These are phyloP conservation scores for Bipolaris bicolor DNA, from an alignment of 2,329 filamentous ascomycete genomes.

Conservation along the genomic window DNA sequence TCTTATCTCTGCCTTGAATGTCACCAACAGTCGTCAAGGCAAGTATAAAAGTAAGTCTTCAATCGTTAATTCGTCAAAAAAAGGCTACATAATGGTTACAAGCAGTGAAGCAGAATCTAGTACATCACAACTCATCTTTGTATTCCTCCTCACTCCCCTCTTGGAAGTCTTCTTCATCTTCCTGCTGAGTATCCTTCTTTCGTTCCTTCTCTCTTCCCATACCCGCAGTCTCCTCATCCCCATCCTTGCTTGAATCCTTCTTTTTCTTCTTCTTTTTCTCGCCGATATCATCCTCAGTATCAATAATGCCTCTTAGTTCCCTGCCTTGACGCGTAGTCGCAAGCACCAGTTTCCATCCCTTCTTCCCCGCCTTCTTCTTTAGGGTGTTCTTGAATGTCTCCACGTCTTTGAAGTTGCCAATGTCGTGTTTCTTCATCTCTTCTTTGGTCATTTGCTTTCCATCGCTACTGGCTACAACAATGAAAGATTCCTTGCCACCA, in stretches of 20 bases:
- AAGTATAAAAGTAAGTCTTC: not conserved
- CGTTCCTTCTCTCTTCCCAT: not conserved
- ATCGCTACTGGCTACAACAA: conserved; percentile 63
- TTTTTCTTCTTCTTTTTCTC: conserved; percentile 35
- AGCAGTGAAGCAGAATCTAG: not conserved
- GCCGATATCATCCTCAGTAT: conserved; percentile 62
- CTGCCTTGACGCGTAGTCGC: conserved; percentile 70
- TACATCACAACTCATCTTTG: conserved; percentile 46
- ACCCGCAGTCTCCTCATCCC: conserved; percentile 27
- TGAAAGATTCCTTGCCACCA: conserved; percentile 60
- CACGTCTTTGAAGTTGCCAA: conserved; percentile 67
- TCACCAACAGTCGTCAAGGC: not conserved
- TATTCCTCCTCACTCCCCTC: conserved; percentile 51
- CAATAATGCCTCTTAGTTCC: conserved; percentile 74
- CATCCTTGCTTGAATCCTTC: conserved; percentile 55
- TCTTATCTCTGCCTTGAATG: too few species aligned
- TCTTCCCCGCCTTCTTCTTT: conserved; percentile 70
- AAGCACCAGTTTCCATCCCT: conserved; percentile 81
- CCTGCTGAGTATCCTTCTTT: conserved; percentile 32
- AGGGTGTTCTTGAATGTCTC: conserved; percentile 73
- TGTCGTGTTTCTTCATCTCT: conserved; percentile 70
- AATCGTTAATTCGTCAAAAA: not conserved
- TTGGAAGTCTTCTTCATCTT: conserved; percentile 29
- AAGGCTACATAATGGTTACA: not conserved
- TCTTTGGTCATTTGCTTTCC: conserved; percentile 68